Conservation (phyloP, 129 eudicot genomes). For the carrot (Daucus carota) region DNA sequence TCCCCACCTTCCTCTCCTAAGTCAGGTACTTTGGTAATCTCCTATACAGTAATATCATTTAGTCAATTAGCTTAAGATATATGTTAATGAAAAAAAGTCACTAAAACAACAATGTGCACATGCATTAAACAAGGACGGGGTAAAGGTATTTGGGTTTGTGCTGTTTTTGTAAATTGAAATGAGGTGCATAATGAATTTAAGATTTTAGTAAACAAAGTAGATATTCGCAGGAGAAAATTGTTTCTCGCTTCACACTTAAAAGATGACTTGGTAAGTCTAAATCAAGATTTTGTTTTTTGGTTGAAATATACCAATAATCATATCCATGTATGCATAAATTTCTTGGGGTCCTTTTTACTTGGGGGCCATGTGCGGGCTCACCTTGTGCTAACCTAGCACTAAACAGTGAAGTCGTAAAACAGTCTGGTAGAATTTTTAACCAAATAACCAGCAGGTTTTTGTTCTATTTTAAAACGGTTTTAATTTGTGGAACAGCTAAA, state of each 20-base stretch:
- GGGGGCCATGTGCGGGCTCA: background rate
- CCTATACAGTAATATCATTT: background rate
- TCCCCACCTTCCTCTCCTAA: slow-evolving; percentile 97
- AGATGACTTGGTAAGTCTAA: background rate
- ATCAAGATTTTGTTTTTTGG: background rate
- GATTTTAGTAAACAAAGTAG: background rate
- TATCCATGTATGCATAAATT: background rate
- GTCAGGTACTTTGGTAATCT: slow-evolving; percentile 46
- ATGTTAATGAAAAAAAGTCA: background rate
- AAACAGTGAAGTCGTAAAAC: background rate
- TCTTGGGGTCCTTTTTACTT: too few species aligned
- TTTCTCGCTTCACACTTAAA: too few species aligned
- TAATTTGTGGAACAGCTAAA: background rate
- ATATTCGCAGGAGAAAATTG: background rate
- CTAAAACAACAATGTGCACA: too few species aligned
- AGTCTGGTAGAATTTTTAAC: background rate
- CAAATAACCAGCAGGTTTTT: background rate
- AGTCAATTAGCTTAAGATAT: background rate
- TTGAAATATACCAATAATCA: too few species aligned
- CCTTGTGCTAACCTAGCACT: background rate
- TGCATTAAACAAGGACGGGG: too few species aligned
- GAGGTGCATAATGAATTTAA: too few species aligned
- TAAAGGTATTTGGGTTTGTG: too few species aligned
- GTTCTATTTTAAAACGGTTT: background rate
- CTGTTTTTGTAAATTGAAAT: too few species aligned